A percentile compares a stretch with the other conserved stretches of the same genome.
phyloP scores from a whole-genome alignment of 257 asterid species.

The Lycium barbarum region DNA sequence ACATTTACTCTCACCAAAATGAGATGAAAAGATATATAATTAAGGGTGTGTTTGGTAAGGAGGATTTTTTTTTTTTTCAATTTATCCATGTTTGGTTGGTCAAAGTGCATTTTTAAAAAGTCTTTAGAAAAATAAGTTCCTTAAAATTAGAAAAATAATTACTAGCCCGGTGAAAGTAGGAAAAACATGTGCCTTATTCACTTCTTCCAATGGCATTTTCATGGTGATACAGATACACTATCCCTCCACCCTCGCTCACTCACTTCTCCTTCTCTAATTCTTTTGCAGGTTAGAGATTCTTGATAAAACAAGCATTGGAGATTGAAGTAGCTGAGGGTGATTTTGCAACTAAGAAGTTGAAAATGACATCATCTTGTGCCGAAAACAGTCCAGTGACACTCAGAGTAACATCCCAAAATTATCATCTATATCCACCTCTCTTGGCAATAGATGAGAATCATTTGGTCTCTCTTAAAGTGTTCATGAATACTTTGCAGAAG shows the following conservation, averaged over 20 bases:
- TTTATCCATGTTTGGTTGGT: too few relatives aligned
- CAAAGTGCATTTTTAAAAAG: too few relatives aligned
- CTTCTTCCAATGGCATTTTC: slow-evolving; percentile 22
- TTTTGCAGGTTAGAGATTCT: slow-evolving; percentile 25
- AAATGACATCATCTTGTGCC: slow-evolving; percentile 47
- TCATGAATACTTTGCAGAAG: slow-evolving; percentile 70
- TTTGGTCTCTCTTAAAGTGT: slow-evolving; percentile 51
- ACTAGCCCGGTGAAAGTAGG: too few relatives aligned
- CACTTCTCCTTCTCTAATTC: background rate
- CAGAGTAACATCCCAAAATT: slow-evolving; percentile 39
- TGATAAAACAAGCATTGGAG: slow-evolving; percentile 43
- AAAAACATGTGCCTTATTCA: background rate
- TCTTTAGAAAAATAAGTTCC: too few relatives aligned
- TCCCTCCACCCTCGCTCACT: too few relatives aligned
- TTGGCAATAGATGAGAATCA: slow-evolving; percentile 67
- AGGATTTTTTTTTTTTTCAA: too few relatives aligned
- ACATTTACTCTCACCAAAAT: too few relatives aligned
- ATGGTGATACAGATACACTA: background rate
- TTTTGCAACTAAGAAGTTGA: slow-evolving; percentile 29
- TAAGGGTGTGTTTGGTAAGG: too few relatives aligned
- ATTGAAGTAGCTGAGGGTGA: slow-evolving; percentile 38
- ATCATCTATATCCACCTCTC: slow-evolving; percentile 71
- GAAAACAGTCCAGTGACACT: slow-evolving; percentile 38
- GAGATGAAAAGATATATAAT: too few relatives aligned
- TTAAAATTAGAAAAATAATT: too few relatives aligned